Base-by-base conservation (phyloP, 257 asterid genomes). In the Handroanthus guayacan region DNA sequence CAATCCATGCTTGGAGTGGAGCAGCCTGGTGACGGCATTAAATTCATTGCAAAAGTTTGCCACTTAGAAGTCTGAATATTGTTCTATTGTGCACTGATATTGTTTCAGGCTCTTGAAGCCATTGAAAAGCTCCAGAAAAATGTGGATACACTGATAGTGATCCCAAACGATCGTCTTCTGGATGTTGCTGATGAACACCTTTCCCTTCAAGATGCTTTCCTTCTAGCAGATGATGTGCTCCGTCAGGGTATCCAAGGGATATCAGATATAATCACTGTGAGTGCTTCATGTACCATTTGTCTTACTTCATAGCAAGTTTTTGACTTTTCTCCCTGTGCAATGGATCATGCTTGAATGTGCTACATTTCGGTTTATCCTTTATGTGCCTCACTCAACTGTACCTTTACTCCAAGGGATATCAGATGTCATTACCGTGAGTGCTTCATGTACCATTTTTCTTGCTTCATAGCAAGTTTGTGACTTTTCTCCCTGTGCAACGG, bases 221-320 rank as follows among this genome's bases (percentile, higher is more conserved):
- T 93, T 85, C 87, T 93, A 71, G 99, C 99, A 44, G 99, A 95
- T 83, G 99, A 95, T 74, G 99, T 95, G 60, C 87, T 95, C 72
- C 96, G 97, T 57, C 99, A 93, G 79, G 99, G 99, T 62, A 98
- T 93, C 71, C 98, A 95, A 85, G 99, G 99, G 80, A 93, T 95
- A 79, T 90, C 99, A 48, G 99, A 95, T 86, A 91, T 95, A 83
- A 95, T 93, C 82, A 91, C 97, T 0, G 99, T 95, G 60, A 75
- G 87, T 66, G 34, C 47, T 65, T 58, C 56, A 5, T 55, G 61
- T 47, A 25, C 31, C 31, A 25, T 25, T 25, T 25, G 0, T 25
- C 9, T 50, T 41, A 63, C 74, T 56, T 43, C 62, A 50, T 20
- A 36, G n/a, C 65, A 54, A 75, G 20, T 64, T 73, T 10, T 44